Evolutionary conservation across 108 stramenopile species (phyloP).

Genomic region (Nitzschia sp.): DNA sequence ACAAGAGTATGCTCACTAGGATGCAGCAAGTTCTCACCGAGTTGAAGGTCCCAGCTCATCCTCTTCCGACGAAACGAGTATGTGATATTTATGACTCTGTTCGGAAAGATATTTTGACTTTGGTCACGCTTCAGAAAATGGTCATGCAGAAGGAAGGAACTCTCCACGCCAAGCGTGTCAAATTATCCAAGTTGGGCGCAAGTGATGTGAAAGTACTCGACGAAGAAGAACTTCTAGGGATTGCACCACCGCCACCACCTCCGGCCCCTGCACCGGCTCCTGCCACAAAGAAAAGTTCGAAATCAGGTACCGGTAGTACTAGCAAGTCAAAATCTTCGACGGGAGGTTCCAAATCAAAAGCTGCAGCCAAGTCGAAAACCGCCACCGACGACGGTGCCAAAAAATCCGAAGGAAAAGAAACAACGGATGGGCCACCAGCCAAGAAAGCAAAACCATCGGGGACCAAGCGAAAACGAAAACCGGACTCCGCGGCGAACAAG

Average conservation of each 20-base stretch:
- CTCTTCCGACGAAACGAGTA: slow-evolving; percentile 80
- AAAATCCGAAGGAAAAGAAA: slow-evolving; percentile 16
- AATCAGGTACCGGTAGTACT: neutral
- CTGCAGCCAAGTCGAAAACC: slow-evolving; percentile 5
- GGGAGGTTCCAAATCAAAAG: slow-evolving; percentile 7
- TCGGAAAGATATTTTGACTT: slow-evolving; percentile 74
- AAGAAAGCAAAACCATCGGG: slow-evolving; percentile 20
- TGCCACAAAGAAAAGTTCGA: slow-evolving; percentile 11
- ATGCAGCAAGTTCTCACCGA: slow-evolving; percentile 77
- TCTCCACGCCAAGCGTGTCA: slow-evolving; percentile 51
- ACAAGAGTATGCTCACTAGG: slow-evolving; percentile 70
- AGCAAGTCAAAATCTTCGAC: slow-evolving; percentile 11
- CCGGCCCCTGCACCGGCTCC: slow-evolving; percentile 15
- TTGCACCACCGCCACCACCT: slow-evolving; percentile 39
- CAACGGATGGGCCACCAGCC: neutral
- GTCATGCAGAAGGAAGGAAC: slow-evolving; percentile 75
- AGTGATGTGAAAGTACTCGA: slow-evolving; percentile 25
- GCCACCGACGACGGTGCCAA: neutral
- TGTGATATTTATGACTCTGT: slow-evolving; percentile 87
- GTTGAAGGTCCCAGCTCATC: slow-evolving; percentile 59
- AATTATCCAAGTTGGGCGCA: slow-evolving; percentile 48
- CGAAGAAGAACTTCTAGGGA: slow-evolving; percentile 54
- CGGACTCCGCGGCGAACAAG: slow-evolving; percentile 14
- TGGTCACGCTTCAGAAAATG: slow-evolving; percentile 79
- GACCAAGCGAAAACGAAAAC: slow-evolving; percentile 50